These are phyloP conservation scores for Plasmodium falciparum DNA, from an alignment of 169 alveolate species.

Conservation along the genomic window DNA sequence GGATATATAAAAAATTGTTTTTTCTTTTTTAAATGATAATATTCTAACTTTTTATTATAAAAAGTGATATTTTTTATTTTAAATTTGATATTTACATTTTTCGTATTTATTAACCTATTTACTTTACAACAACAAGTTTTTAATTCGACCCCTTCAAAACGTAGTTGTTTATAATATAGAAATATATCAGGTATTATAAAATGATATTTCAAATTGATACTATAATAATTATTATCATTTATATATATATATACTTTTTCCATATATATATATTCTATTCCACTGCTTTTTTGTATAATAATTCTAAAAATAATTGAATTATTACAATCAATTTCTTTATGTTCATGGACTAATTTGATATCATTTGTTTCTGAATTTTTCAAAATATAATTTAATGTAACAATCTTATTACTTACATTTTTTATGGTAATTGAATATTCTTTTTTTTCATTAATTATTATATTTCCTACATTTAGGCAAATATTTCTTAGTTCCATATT, in stretches of 20 bases:
- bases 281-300: conserved; percentile 21
- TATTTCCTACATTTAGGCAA: conserved; percentile 36
- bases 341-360: conserved; percentile 11
- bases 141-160: conserved; percentile 43
- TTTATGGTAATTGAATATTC: conserved; percentile 20
- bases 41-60: conserved; percentile 65
- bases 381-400: conserved; percentile 22
- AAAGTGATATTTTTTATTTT: conserved; percentile 62
- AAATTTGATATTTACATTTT: conserved; percentile 53
- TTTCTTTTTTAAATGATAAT: conserved; percentile 52
- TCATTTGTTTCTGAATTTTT: conserved; percentile 25
- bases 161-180: conserved; percentile 37
- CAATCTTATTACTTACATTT: conserved; percentile 47
- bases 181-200: conserved; percentile 52
- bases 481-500: conserved; percentile 22
- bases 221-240: conserved; percentile 57
- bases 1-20: conserved; percentile 46
- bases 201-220: conserved; percentile 29
- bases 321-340: conserved; percentile 32
- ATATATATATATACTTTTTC: conserved; percentile 44
- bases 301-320: conserved; percentile 39
- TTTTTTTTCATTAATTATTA: conserved; percentile 52
- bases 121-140: conserved; percentile 50
- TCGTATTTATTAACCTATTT: conserved; percentile 62
- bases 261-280: conserved; percentile 28